Conservation (phyloP, 306 rosid genomes). For the Vachellia pachyceras region DNA sequence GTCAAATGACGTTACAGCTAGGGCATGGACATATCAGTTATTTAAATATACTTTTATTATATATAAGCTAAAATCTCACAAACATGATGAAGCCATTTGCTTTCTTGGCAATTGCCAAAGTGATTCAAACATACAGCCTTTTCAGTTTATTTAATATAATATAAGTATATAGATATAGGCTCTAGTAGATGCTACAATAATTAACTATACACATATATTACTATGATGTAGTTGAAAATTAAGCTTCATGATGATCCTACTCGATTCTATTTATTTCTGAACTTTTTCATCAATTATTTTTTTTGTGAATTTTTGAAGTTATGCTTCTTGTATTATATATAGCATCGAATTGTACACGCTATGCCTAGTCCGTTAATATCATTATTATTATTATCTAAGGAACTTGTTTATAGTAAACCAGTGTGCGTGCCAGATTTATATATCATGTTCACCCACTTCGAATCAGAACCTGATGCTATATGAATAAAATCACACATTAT, state of each 20-base stretch:
- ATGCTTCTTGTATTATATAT: background rate
- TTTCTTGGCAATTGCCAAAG: slow-evolving; percentile 5
- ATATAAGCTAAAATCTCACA: background rate
- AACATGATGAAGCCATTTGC: background rate
- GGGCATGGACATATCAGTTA: slow-evolving; percentile 7
- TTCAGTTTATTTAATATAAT: background rate
- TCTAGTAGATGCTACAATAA: background rate
- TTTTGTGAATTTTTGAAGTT: background rate
- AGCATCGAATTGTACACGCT: background rate
- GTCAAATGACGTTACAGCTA: background rate
- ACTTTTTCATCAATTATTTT: too few relatives aligned
- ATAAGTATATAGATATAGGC: too few relatives aligned
- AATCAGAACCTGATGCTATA: background rate
- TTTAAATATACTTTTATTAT: background rate
- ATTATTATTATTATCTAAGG: background rate
- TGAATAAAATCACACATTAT: background rate
- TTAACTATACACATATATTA: background rate
- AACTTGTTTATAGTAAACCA: background rate
- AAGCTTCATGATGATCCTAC: background rate
- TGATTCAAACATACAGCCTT: background rate
- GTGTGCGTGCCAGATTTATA: background rate
- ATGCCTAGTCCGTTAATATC: background rate
- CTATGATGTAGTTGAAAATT: background rate
- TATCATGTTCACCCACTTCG: background rate
- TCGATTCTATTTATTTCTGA: background rate